These are phyloP conservation scores for Epichloe coenophiala DNA, from an alignment of 2,329 filamentous ascomycete species.

Conservation along the genomic window DNA sequence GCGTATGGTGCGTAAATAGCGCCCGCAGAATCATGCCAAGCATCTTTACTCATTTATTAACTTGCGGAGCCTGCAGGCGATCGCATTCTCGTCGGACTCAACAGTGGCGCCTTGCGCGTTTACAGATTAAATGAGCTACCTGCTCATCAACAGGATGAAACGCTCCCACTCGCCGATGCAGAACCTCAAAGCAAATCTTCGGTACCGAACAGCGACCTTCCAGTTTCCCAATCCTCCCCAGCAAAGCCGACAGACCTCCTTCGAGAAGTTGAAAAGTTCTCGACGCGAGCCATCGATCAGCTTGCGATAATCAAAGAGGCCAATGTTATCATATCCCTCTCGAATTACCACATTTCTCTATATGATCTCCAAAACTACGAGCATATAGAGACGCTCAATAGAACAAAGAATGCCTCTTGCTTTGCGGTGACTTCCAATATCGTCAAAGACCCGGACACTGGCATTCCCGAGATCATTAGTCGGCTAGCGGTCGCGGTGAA, in stretches of 20 bases:
- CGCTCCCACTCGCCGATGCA: conserved; percentile 12
- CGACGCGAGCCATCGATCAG: conserved; percentile 78
- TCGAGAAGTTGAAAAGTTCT: conserved; percentile 90
- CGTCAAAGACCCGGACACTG: conserved; percentile 73
- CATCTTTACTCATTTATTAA: not conserved
- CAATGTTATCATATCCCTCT: conserved; percentile 78
- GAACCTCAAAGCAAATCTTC: conserved; percentile 15
- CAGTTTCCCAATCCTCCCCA: conserved; percentile 15
- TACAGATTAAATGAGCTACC: conserved; percentile 72
- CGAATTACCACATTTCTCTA: conserved; percentile 77
- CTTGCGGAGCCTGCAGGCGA: conserved; percentile 44
- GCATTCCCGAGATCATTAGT: conserved; percentile 86
- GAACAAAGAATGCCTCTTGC: conserved; percentile 75
- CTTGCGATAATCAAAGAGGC: conserved; percentile 93
- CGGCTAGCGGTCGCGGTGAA: conserved; percentile 87
- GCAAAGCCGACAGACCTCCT: conserved; percentile 64
- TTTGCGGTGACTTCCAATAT: conserved; percentile 96
- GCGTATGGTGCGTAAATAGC: conserved; percentile 53
- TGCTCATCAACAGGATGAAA: conserved; percentile 20
- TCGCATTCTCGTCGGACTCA: conserved; percentile 80
- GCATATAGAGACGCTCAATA: conserved; percentile 62
- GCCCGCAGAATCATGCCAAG: not conserved
- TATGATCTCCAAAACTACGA: conserved; percentile 80
- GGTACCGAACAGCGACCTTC: conserved; percentile 15
- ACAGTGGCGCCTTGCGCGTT: conserved; percentile 75